phyloP scores from a whole-genome alignment of 208 protist species.

The Acanthamoeba castellanii region DNA sequence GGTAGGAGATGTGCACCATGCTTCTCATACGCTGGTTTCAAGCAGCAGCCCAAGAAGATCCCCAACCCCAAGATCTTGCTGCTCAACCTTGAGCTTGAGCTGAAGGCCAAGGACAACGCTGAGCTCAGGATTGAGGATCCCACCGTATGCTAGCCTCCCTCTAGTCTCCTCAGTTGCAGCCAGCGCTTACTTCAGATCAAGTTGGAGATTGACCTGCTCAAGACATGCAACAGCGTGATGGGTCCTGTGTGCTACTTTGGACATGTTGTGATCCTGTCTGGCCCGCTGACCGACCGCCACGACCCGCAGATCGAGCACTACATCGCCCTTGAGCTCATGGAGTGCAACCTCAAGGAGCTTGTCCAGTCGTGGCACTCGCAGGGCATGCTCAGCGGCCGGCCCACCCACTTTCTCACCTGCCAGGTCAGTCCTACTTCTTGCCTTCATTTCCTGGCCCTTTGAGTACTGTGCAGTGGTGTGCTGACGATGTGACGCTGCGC shows the following conservation, averaged over 20 bases:
- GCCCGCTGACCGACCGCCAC: background rate
- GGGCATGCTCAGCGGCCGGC: background rate
- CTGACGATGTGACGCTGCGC: background rate
- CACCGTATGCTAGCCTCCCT: constrained; percentile 76
- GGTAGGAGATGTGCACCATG: constrained; percentile 99
- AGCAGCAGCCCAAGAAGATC: constrained; percentile 99
- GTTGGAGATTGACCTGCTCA: background rate
- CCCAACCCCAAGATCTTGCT: constrained; percentile 98
- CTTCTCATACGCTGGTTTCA: constrained; percentile 99
- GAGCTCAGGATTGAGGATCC: constrained; percentile 99
- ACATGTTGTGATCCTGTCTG: background rate
- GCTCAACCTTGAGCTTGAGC: constrained; percentile 99
- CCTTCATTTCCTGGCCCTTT: background rate
- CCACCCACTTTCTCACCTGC: constrained; percentile 2
- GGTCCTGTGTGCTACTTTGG: constrained; percentile 32
- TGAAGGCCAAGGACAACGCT: constrained; percentile 99
- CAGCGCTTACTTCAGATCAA: background rate
- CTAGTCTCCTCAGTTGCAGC: background rate
- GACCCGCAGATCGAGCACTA: constrained; percentile 33
- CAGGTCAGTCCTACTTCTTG: background rate
- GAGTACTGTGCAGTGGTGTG: background rate
- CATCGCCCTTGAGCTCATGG: constrained; percentile 56
- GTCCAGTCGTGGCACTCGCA: background rate
- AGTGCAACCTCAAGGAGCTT: constrained; percentile 51
- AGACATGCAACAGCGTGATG: constrained; percentile 5